Evolutionary conservation across 345 rosid species (phyloP), one percentile per base, ranked within the genome.

Genomic region (Salix dunnii): DNA sequence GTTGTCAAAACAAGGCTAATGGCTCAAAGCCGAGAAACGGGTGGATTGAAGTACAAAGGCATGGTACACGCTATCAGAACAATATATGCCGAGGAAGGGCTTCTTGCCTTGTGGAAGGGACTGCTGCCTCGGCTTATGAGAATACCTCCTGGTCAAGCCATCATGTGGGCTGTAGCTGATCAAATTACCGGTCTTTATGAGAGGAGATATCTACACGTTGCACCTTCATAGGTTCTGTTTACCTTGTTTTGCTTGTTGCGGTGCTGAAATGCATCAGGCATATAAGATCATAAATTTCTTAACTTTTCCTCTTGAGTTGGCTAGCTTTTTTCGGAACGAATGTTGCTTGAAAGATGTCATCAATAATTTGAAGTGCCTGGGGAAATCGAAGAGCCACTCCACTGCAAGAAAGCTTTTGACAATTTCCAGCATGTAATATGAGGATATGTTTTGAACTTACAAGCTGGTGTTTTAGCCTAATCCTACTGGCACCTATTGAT

Each of bases 121-220:
- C 82, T 96, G 42, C 80, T 96, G 76, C 99, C 99, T 35, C 89
- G 99, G 72, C 90, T 96, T 61, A 96, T 96, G 98, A 87, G 99
- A 85, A 96, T 96, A 64, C 99, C 98, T 0, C 99, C 99, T 2
- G 97, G 99, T 74, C 98, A 96, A 84, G 97, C 99, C 31, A 93
- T 96, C 9, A 91, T 95, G 99, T 93, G 99, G 99, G 92, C 90
- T 38, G 99, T 93, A 71, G 99, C 99, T 69, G 99, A 93, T 85
- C 99, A 93, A 79, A 88, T 96, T 66, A 91, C 69, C 14, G 99
- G 97, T 74, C 74, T 96, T 65, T 93, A 88, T 61, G 98, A 95
- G 87, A 89, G 78, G 87, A 90, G 87, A 77, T 83, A 85, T 84
- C 72, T 90, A 67, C 83, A 3, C 2, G 78, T 70, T 74, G 87